These are phyloP conservation scores for Leccinellum albellum DNA, from an alignment of 768 basidiomycete species.

Conservation along the genomic window DNA sequence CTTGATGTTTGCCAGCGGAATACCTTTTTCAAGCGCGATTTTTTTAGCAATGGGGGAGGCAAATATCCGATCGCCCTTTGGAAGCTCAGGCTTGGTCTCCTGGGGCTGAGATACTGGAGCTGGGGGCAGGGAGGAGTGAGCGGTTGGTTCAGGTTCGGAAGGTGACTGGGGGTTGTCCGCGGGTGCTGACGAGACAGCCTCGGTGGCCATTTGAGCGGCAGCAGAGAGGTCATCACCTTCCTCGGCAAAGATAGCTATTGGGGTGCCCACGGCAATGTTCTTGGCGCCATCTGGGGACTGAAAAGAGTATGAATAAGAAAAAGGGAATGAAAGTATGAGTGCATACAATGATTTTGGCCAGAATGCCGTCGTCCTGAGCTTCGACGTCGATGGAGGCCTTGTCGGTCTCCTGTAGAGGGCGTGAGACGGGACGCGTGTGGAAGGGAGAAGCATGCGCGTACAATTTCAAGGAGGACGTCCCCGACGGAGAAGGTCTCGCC, in stretches of 20 bases:
- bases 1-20: constrained; percentile 86
- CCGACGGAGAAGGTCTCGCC: constrained; percentile 87
- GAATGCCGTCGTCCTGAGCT: constrained; percentile 94
- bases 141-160: constrained; percentile 42
- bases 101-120: constrained; percentile 33
- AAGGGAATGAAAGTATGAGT: constrained; percentile 1
- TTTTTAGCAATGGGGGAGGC: constrained; percentile 96
- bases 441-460: constrained; percentile 36
- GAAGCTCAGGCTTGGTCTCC: constrained; percentile 52
- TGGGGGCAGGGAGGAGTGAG: constrained; percentile 33
- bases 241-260: constrained; percentile 90
- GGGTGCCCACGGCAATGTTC: constrained; percentile 77
- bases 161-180: constrained; percentile 33
- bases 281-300: constrained; percentile 85
- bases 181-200: constrained; percentile 46
- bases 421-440: constrained; percentile 4
- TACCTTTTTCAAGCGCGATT: constrained; percentile 90
- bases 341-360: constrained; percentile 94
- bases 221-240: constrained; percentile 93
- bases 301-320: background rate
- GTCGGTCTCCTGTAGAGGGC: constrained; percentile 83
- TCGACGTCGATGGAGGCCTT: constrained; percentile 99
- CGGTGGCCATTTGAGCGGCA: constrained; percentile 67
- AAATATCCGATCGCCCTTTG: constrained; percentile 79
- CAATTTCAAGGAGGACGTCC: constrained; percentile 95